Evolutionary conservation across 306 rosid genomes (phyloP), one percentile per base, ranked within the genome.

Genomic region (Vigna radiata): DNA sequence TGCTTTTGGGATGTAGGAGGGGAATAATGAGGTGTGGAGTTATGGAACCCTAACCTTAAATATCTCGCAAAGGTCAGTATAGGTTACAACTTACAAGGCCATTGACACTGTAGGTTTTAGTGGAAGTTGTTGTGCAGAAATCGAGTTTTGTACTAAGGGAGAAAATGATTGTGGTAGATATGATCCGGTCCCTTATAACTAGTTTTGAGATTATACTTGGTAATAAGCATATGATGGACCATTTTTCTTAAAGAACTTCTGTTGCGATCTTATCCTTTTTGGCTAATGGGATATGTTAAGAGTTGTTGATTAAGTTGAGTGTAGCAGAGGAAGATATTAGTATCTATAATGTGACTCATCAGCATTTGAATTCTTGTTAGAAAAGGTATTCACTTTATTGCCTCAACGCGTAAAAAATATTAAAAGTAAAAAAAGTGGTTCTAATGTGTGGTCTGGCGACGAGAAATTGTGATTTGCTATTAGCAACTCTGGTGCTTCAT

Each of bases 111-210:
- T 65, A 77, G 70, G 41, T 55, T 71, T 50, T 70, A 72, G 23
- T 63, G 58, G 65, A 16, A 19, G 59, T 67, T 31, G 33, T 44
- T 70, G 29, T 82, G 64, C 63, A 63, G 70, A 13, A 63, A 71
- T 76, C 82, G 77, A 82, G 65, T 71, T 77, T 82, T 82, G 58
- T 82, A 31, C 2, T 4, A 19, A 50, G 5, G 0, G 64, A 68
- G 37, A 29, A 53, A 39, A 52, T 77, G 61, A 7, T 43, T 39
- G 27, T 29, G 15, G 43, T 69, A 31, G 29, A 31, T 29, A 31
- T 29, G 39, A 31, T 68, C 64, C 16, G 48, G 47, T 33, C 55
- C 54, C 60, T 25, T 54, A 13, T 56, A 27, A 50, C 65, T 33
- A 65, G 47, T 77, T 53, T 31, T 54, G 19, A 48, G 66, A 36